Evolutionary conservation across 805 yeast genomes (phyloP), one percentile per base, ranked within the genome.

Genomic region (Maudiozyma bulderi): DNA sequence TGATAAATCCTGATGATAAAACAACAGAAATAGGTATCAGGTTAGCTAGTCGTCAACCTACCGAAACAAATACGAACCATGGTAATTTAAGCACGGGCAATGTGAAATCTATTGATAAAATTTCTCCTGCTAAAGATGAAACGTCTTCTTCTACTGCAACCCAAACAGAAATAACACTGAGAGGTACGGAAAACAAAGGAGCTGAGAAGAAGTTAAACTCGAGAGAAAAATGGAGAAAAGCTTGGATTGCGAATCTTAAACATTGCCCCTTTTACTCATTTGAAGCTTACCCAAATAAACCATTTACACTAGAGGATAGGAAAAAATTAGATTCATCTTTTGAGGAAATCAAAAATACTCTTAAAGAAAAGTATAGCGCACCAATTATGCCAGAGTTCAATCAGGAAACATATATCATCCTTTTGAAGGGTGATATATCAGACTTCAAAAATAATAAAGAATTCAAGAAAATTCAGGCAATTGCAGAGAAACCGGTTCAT

Each of bases 291-390:
- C 52, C 46, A 29, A 42, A 37, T 13, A 37, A 13, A 11, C n/a
- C 8, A 4, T 28, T 15, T 15, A 6, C 20, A 5, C 14, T 2
- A 34, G 46, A 40, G 20, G 41, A 45, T 13, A 31, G 31, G n/a
- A 31, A 7, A 2, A 14, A 29, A 9, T 15, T 43, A 11, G 48
- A 41, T 34, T 11, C 15, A 14, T 43, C 39, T 28, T 43, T 48
- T 9, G 15, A 26, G 11, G 49, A 50, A 15, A 30, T 55, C 20
- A 46, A 45, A 28, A 33, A 32, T 9, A 44, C 54, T n/a, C 50
- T 57, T 33, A 40, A 41, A 8, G 31, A 34, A 1, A 44, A 50
- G 39, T 49, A 56, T 15, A 45, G 45, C 2, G 48, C 49, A 29
- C 48, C 44, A 6, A 15, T 57, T n/a, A 37, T 45, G 2, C 48